Evolutionary conservation across 1,139 yeast genomes (phyloP), one percentile per base, ranked within the genome.

Genomic region (Hyphopichia khmerensis): DNA sequence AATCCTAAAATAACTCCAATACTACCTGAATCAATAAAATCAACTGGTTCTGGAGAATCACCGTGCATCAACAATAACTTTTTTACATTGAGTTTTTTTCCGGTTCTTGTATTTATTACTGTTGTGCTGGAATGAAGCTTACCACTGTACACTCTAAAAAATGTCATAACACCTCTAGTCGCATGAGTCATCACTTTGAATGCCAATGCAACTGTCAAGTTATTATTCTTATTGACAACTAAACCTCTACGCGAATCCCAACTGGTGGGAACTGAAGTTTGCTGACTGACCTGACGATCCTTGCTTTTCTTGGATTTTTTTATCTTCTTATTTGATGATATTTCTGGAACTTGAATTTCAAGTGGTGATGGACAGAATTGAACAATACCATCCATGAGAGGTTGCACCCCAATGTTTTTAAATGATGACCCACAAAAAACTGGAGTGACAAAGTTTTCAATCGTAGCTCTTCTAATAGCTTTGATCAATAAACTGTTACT

Each of bases 341-440:
- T 72, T 37, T 78, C 80, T 0, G 96, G 96, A 2, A 77, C 52
- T 0, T 62, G 60, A 0, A 77, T 71, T 48, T 90, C 91, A 3
- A 76, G 50, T 1, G 99, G 98, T 1, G 93, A 80, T 0, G 99
- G 99, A 30, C 95, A 69, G 54, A 77, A 93, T 41, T 78, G 76
- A 1, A 82, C 74, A 14, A 91, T 74, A 0, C 95, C 91, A 60
- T 93, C 99, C 65, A 93, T 67, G 42, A 95, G 67, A 0, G 98
- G 97, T 58, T 93, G 99, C 2, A 93, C 96, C 13, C 99, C 99
- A 41, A 93, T 86, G 57, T 93, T 93, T 48, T 76, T 79, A 65
- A 93, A 93, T 41, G 97, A 87, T 1, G 98, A 87, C 3, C 99
- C 99, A 62, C 97, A 89, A 33, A 90, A 67, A 0, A 93, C 87